phyloP scores from a whole-genome alignment of 352 stramenopile genomes.

The Pythium biforme region DNA sequence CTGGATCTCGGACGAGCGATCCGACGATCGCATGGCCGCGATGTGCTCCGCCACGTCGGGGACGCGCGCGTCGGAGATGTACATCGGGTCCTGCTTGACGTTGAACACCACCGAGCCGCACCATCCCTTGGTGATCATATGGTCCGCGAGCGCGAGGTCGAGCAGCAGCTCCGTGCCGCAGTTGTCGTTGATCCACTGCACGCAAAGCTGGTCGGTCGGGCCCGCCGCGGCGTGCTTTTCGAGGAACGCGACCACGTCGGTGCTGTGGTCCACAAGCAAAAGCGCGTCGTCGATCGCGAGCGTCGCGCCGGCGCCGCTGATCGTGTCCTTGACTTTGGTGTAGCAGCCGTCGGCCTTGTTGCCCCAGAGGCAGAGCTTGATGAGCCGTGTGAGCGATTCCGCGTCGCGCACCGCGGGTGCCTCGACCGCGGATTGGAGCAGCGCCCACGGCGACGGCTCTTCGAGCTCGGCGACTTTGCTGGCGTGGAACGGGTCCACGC shows the following conservation, averaged over 20 bases:
- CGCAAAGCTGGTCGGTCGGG: conserved; percentile 11
- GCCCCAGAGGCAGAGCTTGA: conserved; percentile 76
- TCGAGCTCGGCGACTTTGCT: conserved; percentile 59
- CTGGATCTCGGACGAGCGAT: conserved; percentile 39
- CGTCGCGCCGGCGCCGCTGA: conserved; percentile 50
- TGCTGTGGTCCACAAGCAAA: conserved; percentile 56
- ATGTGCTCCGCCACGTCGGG: conserved; percentile 65
- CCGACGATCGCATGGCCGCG: conserved; percentile 38
- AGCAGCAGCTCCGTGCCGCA: conserved; percentile 71
- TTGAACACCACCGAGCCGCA: conserved; percentile 63
- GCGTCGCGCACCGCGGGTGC: conserved; percentile 31
- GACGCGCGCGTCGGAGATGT: conserved; percentile 74
- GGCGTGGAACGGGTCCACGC: conserved; percentile 65
- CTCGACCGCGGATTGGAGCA: conserved; percentile 56
- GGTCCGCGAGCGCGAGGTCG: conserved; percentile 62
- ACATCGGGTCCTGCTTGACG: conserved; percentile 74
- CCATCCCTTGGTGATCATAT: conserved; percentile 51
- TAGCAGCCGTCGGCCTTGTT: conserved; percentile 81
- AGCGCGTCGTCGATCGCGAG: conserved; percentile 58
- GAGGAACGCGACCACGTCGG: conserved; percentile 46
- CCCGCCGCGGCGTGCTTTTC: conserved; percentile 18
- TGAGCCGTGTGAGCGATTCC: conserved; percentile 44
- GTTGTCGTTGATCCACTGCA: conserved; percentile 83
- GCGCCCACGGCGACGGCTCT: conserved; percentile 48
- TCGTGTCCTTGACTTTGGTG: conserved; percentile 69